These are phyloP conservation scores for Arabis hirsuta DNA, from an alignment of 345 rosid species.

Conservation along the genomic window DNA sequence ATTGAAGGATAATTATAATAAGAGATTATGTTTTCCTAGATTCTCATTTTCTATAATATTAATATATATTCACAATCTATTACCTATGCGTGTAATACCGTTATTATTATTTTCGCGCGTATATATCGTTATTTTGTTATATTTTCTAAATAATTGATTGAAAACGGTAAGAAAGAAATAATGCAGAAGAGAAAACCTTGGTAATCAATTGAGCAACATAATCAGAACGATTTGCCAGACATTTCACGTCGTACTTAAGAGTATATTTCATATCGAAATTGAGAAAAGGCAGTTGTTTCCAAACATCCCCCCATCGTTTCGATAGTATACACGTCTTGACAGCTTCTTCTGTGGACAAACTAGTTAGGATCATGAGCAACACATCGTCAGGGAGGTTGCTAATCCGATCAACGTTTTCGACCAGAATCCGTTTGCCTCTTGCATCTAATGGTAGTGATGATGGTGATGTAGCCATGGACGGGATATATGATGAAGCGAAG, in stretches of 20 bases:
- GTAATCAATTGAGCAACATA: background rate
- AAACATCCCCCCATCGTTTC: conserved; percentile 10
- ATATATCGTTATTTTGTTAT: background rate
- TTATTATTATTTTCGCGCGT: background rate
- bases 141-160: background rate
- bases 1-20: no score
- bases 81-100: background rate
- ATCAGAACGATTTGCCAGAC: background rate
- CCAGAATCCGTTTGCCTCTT: background rate
- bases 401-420: background rate
- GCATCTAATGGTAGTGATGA: background rate
- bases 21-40: background rate
- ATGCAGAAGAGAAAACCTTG: conserved; percentile 6
- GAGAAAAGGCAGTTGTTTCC: conserved; percentile 19
- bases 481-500: background rate
- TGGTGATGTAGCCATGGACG: background rate
- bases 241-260: no score
- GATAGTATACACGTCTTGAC: conserved; percentile 23
- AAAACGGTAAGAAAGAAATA: background rate
- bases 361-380: conserved; percentile 2
- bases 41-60: background rate
- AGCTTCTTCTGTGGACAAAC: conserved; percentile 1
- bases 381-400: conserved; percentile 7
- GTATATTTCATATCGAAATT: background rate
- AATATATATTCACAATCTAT: background rate